phyloP scores from a whole-genome alignment of 2,329 filamentous ascomycete species.

The Alternaria sp. region DNA sequence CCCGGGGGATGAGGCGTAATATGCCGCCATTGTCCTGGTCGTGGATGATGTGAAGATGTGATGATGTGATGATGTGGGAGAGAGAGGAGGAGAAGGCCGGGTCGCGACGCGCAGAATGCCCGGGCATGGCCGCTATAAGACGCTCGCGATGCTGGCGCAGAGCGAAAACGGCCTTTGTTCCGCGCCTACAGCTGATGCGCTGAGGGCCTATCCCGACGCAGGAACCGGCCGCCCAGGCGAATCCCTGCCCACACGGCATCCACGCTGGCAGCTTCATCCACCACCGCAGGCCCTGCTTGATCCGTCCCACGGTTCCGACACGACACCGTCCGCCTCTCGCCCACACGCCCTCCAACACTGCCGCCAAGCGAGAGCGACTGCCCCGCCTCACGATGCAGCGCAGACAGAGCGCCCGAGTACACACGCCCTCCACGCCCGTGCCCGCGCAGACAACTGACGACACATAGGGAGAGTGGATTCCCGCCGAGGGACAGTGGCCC shows the following conservation, averaged over 20 bases:
- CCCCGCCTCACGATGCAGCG: conserved; percentile 40
- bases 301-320: conserved; percentile 1
- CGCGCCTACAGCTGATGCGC: conserved; percentile 17
- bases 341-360: no score
- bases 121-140: not conserved
- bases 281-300: not conserved
- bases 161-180: conserved; percentile 14
- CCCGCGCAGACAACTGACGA: conserved; percentile 6
- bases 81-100: not conserved
- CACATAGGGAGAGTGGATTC: conserved; percentile 55
- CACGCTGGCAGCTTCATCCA: no score
- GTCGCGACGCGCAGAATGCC: not conserved
- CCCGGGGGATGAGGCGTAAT: not conserved
- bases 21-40: not conserved
- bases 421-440: conserved; percentile 6
- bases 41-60: no score
- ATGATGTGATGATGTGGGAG: not conserved
- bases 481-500: conserved; percentile 67
- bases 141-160: conserved; percentile 1
- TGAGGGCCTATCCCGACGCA: conserved; percentile 22
- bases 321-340: not conserved
- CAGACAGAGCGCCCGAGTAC: conserved; percentile 51
- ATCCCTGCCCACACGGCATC: conserved; percentile 3
- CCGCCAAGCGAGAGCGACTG: not conserved
- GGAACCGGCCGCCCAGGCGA: conserved; percentile 20